Evolutionary conservation across 2,329 filamentous ascomycete species (phyloP).

Genomic region (Phialemonium atrogriseum): DNA sequence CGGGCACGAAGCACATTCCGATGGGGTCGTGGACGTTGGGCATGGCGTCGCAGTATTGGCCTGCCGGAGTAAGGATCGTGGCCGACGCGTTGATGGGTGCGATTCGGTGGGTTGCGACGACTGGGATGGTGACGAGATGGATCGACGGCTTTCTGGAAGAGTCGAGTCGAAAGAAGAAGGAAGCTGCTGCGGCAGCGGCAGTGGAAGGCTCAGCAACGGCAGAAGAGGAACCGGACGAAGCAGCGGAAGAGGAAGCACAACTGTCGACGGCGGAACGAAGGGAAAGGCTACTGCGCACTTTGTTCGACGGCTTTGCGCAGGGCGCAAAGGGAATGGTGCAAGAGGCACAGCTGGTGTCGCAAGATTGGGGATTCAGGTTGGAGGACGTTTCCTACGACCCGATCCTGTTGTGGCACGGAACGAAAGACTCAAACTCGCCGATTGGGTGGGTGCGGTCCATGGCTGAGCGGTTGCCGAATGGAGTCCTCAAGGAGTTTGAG

Average conservation of each 20-base stretch:
- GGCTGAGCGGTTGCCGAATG: conserved; percentile 24
- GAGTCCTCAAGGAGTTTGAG: conserved; percentile 21
- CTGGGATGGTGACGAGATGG: conserved; percentile 9
- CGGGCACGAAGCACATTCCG: conserved; percentile 21
- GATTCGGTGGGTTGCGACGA: conserved; percentile 11
- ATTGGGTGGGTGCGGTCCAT: conserved; percentile 26
- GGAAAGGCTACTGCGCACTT: conserved; percentile 18
- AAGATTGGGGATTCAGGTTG: conserved; percentile 21
- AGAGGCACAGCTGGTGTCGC: conserved; percentile 20
- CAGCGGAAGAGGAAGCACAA: conserved; percentile 3
- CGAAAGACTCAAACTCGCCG: conserved; percentile 21
- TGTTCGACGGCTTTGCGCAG: conserved; percentile 20
- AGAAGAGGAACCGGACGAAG: conserved; percentile 3
- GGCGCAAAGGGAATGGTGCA: conserved; percentile 16
- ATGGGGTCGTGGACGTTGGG: conserved; percentile 11
- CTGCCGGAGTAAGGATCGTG: conserved; percentile 11
- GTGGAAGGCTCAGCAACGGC: conserved; percentile 5
- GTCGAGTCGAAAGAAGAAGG: too few species aligned
- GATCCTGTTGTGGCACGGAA: conserved; percentile 24
- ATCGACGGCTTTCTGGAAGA: conserved; percentile 16
- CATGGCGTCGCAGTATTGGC: conserved; percentile 14
- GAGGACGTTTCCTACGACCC: conserved; percentile 17
- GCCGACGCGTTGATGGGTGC: conserved; percentile 12
- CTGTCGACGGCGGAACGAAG: conserved; percentile 13
- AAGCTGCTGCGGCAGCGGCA: too few species aligned